phyloP scores from a whole-genome alignment of 352 stramenopile genomes.

The Pythium utonaiense region DNA sequence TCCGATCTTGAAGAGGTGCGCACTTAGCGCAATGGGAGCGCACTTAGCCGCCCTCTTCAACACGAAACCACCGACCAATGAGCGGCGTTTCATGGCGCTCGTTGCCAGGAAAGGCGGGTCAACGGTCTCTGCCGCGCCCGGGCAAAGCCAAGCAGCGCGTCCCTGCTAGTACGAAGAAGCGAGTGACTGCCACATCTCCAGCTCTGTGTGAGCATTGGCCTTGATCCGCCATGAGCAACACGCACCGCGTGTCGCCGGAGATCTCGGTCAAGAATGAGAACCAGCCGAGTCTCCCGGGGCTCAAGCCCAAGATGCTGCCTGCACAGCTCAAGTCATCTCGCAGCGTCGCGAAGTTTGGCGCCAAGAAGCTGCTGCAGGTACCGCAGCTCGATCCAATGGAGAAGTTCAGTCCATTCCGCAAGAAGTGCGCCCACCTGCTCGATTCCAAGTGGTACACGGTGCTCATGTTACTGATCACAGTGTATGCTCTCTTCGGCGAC shows the following conservation, averaged over 20 bases:
- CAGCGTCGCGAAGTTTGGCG: conserved; percentile 22
- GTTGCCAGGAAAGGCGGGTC: not conserved
- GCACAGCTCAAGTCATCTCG: conserved; percentile 35
- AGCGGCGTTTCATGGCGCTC: not conserved
- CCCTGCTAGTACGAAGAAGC: too few species aligned
- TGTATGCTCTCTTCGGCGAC: conserved; percentile 92
- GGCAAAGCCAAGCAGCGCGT: too few species aligned
- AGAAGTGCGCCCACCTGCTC: conserved; percentile 43
- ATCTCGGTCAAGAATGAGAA: conserved; percentile 57
- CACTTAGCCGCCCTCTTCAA: conserved; percentile 3
- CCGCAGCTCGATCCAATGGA: conserved; percentile 37
- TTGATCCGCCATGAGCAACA: conserved; percentile 22
- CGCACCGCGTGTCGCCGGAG: conserved; percentile 67
- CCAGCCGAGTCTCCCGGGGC: conserved; percentile 36
- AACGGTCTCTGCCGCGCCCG: not conserved
- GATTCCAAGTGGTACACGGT: conserved; percentile 74
- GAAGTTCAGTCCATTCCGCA: conserved; percentile 34
- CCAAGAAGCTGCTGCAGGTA: conserved; percentile 14
- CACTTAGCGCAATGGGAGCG: not conserved
- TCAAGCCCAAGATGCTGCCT: conserved; percentile 57
- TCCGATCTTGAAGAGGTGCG: conserved; percentile 11
- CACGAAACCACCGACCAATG: not conserved
- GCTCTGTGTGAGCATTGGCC: not conserved
- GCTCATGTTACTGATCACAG: conserved; percentile 88
- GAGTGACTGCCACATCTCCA: too few species aligned